Evolutionary conservation across 2,329 filamentous ascomycete genomes (phyloP), one percentile per base, ranked within the genome.

Genomic region (Aspergillus novoparasiticus): DNA sequence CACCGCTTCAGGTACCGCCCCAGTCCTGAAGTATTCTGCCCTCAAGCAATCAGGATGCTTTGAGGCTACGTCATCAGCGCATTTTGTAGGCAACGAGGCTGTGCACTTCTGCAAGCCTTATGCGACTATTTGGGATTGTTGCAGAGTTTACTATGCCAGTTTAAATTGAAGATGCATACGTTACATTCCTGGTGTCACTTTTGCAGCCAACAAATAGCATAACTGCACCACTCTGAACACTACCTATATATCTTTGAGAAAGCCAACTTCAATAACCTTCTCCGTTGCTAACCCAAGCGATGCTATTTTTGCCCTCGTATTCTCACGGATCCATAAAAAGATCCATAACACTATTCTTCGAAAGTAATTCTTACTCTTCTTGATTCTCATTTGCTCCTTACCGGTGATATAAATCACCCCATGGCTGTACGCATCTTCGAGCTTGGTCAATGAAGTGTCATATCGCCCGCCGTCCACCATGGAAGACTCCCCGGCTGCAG

Each of bases 351-450:
- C 62, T 0, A 72, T 16, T 2, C 68, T 65, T 8, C 77, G 68
- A 36, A 73, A 48, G 32, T 71, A 64, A n/a, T 73, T 72, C 1
- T 71, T 74, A 9, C 64, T 69, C 11, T 64, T 60, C 14, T 69
- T 69, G 64, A 80, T 72, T 32, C 70, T 74, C 69, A 80, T 72
- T 64, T 80, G 76, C 58, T 79, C 78, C 59, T 78, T 79, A 23
- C 78, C 77, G 12, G 79, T 70, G 21, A 86, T 82, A 66, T 86
- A 86, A 1, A 86, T 73, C 0, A 85, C 79, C 10, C 59, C 53
- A 57, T 65, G 65, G 10, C 28, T 56, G 28, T 55, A 63, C 2
- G 65, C 65, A 6, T 56, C 48, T 10, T 67, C 63, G 4, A 67
- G 59, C 12, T 36, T 59, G 2, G 60, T 59, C 34, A 67, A 16